Evolutionary conservation across 2,329 filamentous ascomycete genomes (phyloP).

Genomic region (Hymenoscyphus scutula): DNA sequence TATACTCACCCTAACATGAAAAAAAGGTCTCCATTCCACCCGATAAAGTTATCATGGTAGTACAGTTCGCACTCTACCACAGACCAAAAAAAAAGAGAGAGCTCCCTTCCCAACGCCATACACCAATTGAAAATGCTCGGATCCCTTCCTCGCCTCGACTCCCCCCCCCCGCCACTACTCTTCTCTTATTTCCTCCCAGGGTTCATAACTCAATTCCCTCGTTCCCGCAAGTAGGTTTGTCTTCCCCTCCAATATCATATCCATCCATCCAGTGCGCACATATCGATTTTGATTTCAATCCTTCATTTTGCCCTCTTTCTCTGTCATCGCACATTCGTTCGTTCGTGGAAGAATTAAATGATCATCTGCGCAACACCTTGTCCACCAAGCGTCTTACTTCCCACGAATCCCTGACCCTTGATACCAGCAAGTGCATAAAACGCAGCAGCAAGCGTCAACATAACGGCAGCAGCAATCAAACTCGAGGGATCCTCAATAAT

Average conservation of each 20-base stretch:
- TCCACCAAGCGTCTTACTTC: conserved; percentile 94
- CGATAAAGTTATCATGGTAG: neutral
- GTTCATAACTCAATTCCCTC: neutral
- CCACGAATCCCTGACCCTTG: conserved; percentile 82
- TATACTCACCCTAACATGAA: no score
- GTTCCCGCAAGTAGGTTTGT: neutral
- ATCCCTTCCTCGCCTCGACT: conserved; percentile 11
- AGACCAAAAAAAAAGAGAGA: neutral
- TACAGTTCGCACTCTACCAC: neutral
- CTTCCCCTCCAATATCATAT: neutral
- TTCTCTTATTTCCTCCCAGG: neutral
- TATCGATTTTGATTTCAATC: no score
- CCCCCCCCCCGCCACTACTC: conserved; percentile 11
- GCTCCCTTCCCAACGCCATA: conserved; percentile 22
- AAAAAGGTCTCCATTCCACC: no score
- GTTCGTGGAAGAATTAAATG: conserved; percentile 52
- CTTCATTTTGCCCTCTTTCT: no score
- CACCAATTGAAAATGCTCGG: conserved; percentile 24
- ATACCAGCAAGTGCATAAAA: conserved; percentile 80
- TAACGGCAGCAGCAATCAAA: conserved; percentile 81
- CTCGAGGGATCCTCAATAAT: conserved; percentile 62
- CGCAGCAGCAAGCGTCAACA: conserved; percentile 70
- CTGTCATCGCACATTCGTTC: no score
- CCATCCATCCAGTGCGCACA: neutral
- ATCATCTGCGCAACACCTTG: conserved; percentile 97